Evolutionary conservation across 2,329 filamentous ascomycete genomes (phyloP).

Genomic region (Aspergillus pseudoviridinutans): DNA sequence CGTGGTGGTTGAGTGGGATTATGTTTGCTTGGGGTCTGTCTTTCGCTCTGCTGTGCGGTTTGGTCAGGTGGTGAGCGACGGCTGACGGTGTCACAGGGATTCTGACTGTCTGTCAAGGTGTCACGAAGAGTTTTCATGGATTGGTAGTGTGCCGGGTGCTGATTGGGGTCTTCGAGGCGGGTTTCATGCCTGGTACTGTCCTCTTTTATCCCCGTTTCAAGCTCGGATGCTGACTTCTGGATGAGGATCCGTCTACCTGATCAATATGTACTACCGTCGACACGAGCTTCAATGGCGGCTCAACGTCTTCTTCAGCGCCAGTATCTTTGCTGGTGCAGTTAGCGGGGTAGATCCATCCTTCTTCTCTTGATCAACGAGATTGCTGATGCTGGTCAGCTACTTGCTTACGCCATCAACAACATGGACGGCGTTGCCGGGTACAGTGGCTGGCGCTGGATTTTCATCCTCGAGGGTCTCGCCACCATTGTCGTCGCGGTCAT

Average conservation of each 20-base stretch:
- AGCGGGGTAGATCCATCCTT: conserved; percentile 27
- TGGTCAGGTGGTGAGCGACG: neutral
- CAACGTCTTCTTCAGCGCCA: conserved; percentile 32
- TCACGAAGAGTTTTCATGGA: conserved; percentile 38
- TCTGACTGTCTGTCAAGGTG: conserved; percentile 41
- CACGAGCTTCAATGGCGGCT: conserved; percentile 39
- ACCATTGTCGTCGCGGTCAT: conserved; percentile 46
- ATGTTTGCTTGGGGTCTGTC: conserved; percentile 41
- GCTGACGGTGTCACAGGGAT: conserved; percentile 26
- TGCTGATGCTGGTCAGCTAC: conserved; percentile 20
- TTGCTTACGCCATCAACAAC: conserved; percentile 41
- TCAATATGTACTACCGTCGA: conserved; percentile 37
- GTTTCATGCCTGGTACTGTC: conserved; percentile 33
- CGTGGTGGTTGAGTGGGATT: conserved; percentile 40
- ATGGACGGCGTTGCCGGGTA: conserved; percentile 41
- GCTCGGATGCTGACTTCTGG: neutral
- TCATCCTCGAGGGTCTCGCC: conserved; percentile 47
- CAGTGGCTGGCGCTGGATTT: conserved; percentile 46
- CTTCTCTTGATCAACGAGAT: neutral
- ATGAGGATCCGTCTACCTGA: conserved; percentile 30
- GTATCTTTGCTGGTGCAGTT: conserved; percentile 39
- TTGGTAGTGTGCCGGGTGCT: conserved; percentile 35
- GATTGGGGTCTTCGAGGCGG: conserved; percentile 36
- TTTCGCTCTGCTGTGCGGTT: neutral
- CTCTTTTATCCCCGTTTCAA: neutral